Percentiles rank a stretch among this genome's conserved stretches.
phyloP scores from a whole-genome alignment of 2,329 filamentous ascomycete species.

The Graphiopsis chlorocephala region DNA sequence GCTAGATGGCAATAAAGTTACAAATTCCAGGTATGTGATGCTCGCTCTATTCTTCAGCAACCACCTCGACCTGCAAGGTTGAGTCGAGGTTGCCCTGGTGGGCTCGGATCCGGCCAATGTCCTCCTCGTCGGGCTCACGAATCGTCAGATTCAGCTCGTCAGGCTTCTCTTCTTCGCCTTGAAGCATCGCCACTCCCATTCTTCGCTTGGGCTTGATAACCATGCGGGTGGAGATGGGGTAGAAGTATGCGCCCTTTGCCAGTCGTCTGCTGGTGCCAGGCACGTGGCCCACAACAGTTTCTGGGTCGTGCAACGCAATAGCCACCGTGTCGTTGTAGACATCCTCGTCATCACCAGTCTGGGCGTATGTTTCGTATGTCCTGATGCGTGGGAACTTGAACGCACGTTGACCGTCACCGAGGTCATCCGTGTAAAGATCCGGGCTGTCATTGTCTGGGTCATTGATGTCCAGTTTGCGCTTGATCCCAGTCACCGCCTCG shows the following conservation, averaged over 20 bases:
- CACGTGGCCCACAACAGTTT: conserved; percentile 29
- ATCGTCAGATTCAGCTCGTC: conserved; percentile 54
- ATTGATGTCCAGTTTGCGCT: conserved; percentile 54
- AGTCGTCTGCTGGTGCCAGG: conserved; percentile 38
- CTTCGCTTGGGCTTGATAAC: conserved; percentile 46
- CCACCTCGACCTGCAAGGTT: conserved; percentile 3
- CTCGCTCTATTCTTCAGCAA: conserved; percentile 1
- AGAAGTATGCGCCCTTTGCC: conserved; percentile 59
- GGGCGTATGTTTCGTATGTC: conserved; percentile 59
- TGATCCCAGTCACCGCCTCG: conserved; percentile 50
- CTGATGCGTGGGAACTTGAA: conserved; percentile 58
- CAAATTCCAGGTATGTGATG: not conserved
- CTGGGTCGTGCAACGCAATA: conserved; percentile 56
- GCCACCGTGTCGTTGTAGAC: conserved; percentile 56
- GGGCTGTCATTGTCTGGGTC: conserved; percentile 55
- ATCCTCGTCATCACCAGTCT: conserved; percentile 50
- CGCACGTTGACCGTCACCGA: conserved; percentile 32
- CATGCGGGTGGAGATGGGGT: conserved; percentile 58
- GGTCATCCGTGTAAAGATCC: conserved; percentile 48
- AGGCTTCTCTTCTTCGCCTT: conserved; percentile 43
- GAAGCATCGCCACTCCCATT: conserved; percentile 31
- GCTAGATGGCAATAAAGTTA: conserved; percentile 11
- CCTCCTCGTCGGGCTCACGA: conserved; percentile 50
- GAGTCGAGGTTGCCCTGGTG: conserved; percentile 18
- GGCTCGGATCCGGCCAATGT: conserved; percentile 46